Percentiles rank a stretch among this genome's conserved stretches.
These are phyloP conservation scores for Lasiosphaeriaceae sp. DNA, from an alignment of 495 filamentous ascomycete species.

Conservation along the genomic window DNA sequence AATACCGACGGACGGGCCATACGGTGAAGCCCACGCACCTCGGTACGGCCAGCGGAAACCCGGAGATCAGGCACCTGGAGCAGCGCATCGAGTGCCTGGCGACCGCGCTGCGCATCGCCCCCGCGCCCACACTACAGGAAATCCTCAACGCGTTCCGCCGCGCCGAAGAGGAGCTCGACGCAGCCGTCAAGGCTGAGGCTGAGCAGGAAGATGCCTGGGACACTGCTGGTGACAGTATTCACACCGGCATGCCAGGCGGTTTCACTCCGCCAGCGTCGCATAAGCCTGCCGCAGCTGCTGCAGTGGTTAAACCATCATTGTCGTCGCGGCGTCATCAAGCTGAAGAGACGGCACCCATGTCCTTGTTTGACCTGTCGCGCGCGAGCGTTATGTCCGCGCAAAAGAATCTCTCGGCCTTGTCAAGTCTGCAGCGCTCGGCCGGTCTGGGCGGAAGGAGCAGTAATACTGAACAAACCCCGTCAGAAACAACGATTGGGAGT, in stretches of 20 bases:
- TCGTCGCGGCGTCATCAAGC: conserved; percentile 26
- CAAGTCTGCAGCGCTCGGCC: conserved; percentile 35
- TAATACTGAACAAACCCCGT: conserved; percentile 1
- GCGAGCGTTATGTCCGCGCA: conserved; percentile 71
- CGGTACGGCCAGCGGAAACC: conserved; percentile 49
- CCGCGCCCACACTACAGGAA: conserved; percentile 72
- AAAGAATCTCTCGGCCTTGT: conserved; percentile 45
- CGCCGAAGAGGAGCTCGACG: conserved; percentile 80
- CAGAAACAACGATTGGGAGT: background rate
- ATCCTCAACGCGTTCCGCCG: conserved; percentile 80
- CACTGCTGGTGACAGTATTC: conserved; percentile 52
- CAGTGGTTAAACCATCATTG: conserved; percentile 4
- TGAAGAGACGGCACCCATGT: conserved; percentile 76
- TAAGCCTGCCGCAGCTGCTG: conserved; percentile 21
- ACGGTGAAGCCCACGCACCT: conserved; percentile 47
- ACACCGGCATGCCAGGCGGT: conserved; percentile 58
- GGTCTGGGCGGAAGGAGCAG: conserved; percentile 13
- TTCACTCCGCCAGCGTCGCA: conserved; percentile 36
- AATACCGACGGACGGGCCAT: conserved; percentile 56
- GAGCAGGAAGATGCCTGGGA: conserved; percentile 74
- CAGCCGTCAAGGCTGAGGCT: conserved; percentile 63
- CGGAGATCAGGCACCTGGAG: conserved; percentile 62
- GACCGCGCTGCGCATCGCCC: conserved; percentile 76
- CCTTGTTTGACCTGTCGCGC: conserved; percentile 85
- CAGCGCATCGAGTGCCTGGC: conserved; percentile 91